Evolutionary conservation across 495 filamentous ascomycete species (phyloP).

Genomic region (Poronia punctata): DNA sequence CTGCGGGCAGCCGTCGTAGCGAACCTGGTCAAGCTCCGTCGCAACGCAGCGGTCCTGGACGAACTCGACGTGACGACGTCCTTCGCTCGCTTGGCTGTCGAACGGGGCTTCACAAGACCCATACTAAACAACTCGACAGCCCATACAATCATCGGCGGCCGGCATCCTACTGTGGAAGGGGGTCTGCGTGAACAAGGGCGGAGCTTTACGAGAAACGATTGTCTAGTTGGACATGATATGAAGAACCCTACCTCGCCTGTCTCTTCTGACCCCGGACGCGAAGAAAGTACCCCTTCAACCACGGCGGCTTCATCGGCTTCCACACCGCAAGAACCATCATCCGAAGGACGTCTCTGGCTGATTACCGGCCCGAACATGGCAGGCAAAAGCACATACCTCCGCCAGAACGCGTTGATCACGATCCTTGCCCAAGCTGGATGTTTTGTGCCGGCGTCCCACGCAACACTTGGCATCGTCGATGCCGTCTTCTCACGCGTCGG

Average conservation of each 20-base stretch:
- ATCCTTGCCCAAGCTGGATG: conserved; percentile 88
- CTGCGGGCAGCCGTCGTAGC: conserved; percentile 69
- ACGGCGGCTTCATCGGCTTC: neutral
- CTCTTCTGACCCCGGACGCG: neutral
- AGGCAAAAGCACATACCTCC: conserved; percentile 89
- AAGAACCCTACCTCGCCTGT: neutral
- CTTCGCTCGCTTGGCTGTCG: conserved; percentile 68
- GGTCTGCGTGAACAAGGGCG: conserved; percentile 74
- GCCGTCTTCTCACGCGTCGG: conserved; percentile 89
- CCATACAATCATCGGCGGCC: conserved; percentile 61
- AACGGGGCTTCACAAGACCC: conserved; percentile 67
- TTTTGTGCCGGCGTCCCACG: conserved; percentile 83
- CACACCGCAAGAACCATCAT: conserved; percentile 15
- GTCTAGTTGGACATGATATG: conserved; percentile 52
- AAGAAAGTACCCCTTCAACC: neutral
- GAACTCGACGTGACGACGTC: conserved; percentile 85
- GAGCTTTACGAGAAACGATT: conserved; percentile 81
- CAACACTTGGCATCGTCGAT: conserved; percentile 81
- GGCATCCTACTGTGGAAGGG: conserved; percentile 83
- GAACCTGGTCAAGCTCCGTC: conserved; percentile 74
- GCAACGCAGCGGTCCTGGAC: conserved; percentile 82
- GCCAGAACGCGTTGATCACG: conserved; percentile 89
- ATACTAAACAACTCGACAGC: conserved; percentile 50
- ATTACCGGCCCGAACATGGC: conserved; percentile 99
- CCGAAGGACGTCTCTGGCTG: conserved; percentile 67